Evolutionary conservation across 2,329 filamentous ascomycete genomes (phyloP).

Genomic region (Cercospora zeina): DNA sequence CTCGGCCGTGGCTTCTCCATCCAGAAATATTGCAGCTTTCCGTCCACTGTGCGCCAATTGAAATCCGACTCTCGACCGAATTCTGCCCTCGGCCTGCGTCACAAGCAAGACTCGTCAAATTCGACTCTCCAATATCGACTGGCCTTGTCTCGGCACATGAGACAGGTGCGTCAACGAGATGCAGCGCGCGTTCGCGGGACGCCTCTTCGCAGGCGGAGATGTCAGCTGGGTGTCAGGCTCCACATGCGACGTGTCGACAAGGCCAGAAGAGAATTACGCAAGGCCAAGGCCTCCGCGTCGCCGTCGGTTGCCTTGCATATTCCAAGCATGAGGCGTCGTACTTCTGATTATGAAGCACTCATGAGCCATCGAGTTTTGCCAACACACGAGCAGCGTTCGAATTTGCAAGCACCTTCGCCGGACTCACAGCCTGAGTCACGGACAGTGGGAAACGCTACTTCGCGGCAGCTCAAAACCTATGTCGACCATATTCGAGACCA

Average conservation of each 20-base stretch:
- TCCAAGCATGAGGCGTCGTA: neutral
- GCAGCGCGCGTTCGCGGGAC: conserved; percentile 1
- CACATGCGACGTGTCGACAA: neutral
- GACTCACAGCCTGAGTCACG: neutral
- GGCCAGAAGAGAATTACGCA: neutral
- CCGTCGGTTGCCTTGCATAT: neutral
- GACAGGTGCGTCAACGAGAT: conserved; percentile 9
- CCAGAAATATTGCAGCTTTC: neutral
- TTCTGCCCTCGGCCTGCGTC: neutral
- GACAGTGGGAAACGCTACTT: neutral
- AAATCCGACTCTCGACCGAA: neutral
- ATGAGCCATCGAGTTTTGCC: neutral
- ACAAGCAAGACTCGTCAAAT: neutral
- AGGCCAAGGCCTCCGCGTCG: neutral
- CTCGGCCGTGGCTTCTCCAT: neutral
- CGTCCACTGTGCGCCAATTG: neutral
- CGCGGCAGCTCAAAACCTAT: conserved; percentile 18
- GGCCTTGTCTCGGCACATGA: conserved; percentile 8
- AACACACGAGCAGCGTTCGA: neutral
- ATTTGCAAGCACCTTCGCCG: neutral
- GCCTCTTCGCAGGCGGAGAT: conserved; percentile 8
- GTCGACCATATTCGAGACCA: conserved; percentile 22
- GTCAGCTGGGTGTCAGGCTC: neutral
- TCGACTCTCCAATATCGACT: conserved; percentile 5
- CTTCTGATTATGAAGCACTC: neutral